These are phyloP conservation scores for Oryza officinalis DNA, from an alignment of 176 grass and related monocot genomes.

Conservation along the genomic window DNA sequence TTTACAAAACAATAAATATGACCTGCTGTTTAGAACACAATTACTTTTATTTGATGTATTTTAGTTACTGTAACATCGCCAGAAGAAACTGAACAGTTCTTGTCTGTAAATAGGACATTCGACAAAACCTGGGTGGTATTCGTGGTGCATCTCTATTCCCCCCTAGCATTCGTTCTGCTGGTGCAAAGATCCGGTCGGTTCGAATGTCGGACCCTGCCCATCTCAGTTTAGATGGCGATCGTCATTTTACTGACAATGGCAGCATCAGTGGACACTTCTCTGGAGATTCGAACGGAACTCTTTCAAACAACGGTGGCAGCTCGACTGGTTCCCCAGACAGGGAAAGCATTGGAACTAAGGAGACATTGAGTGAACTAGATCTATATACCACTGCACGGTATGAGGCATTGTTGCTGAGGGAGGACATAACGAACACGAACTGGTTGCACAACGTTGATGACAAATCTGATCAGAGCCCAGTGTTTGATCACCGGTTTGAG, in stretches of 20 bases:
- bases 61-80: neutral
- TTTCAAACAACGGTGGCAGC: slow-evolving; percentile 49
- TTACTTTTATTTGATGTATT: neutral
- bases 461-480: slow-evolving; percentile 72
- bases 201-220: slow-evolving; percentile 58
- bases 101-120: slow-evolving; percentile 71
- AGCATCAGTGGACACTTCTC: slow-evolving; percentile 50
- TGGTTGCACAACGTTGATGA: slow-evolving; percentile 84
- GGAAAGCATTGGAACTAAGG: slow-evolving; percentile 62
- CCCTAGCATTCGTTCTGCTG: slow-evolving; percentile 79
- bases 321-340: slow-evolving; percentile 61
- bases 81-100: slow-evolving; percentile 17
- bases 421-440: slow-evolving; percentile 72
- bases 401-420: slow-evolving; percentile 82
- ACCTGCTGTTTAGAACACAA: neutral
- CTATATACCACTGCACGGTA: slow-evolving; percentile 66
- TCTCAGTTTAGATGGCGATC: slow-evolving; percentile 42
- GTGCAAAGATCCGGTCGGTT: slow-evolving; percentile 50
- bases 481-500: slow-evolving; percentile 91
- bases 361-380: slow-evolving; percentile 74
- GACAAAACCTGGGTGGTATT: slow-evolving; percentile 84
- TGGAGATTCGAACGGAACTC: slow-evolving; percentile 46
- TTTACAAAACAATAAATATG: slow-evolving; percentile 29
- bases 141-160: slow-evolving; percentile 79
- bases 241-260: slow-evolving; percentile 46